These are phyloP conservation scores for Leccinum sublutescens DNA, from an alignment of 768 basidiomycete species.

Conservation along the genomic window DNA sequence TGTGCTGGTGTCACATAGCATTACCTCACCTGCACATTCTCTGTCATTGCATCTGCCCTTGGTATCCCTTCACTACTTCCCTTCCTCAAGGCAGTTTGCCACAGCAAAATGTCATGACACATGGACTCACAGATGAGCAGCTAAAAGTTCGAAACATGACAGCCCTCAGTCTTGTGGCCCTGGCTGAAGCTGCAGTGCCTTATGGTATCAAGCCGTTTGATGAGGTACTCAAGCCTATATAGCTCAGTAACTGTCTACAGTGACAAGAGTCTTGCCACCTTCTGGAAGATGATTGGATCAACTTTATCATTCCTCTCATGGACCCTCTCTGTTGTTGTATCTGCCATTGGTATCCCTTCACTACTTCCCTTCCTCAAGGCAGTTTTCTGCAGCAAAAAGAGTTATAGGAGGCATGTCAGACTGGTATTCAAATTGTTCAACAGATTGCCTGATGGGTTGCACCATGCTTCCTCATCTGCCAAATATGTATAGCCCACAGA, in stretches of 20 bases:
- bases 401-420: constrained; percentile 99
- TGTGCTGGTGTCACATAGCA: too few species aligned
- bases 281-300: constrained; percentile 65
- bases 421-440: constrained; percentile 98
- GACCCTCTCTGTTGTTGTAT: constrained; percentile 89
- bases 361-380: constrained; percentile 98
- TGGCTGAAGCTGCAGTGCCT: constrained; percentile 95
- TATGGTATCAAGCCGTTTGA: constrained; percentile 99
- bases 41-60: constrained; percentile 62
- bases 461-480: constrained; percentile 87
- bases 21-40: too few species aligned
- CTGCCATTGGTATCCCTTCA: constrained; percentile 96
- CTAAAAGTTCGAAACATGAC: constrained; percentile 83
- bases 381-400: constrained; percentile 95
- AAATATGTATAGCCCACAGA: constrained; percentile 88
- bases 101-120: constrained; percentile 99
- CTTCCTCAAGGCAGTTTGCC: constrained; percentile 70
- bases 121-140: constrained; percentile 74
- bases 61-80: constrained; percentile 97
- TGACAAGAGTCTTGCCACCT: constrained; percentile 71
- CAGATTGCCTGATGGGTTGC: constrained; percentile 99
- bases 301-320: constrained; percentile 85
- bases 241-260: constrained; percentile 67
- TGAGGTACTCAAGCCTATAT: constrained; percentile 81
- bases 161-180: constrained; percentile 75